Conservation (phyloP, 257 asterid genomes). For the Petunia axillaris region DNA sequence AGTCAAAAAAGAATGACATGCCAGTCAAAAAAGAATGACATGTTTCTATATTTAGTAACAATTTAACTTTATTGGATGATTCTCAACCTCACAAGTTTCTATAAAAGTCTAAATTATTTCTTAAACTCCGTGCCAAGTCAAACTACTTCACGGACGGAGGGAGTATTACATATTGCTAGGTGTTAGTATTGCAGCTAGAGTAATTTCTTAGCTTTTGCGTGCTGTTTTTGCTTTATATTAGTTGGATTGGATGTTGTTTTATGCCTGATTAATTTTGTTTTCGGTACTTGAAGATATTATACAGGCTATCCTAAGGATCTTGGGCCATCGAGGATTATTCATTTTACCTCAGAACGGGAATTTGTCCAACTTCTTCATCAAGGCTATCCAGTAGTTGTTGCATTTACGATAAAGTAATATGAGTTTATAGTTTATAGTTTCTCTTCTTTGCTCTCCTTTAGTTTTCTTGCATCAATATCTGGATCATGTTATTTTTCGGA, state of each 20-base stretch:
- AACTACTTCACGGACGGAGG: no score
- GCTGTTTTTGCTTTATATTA: background rate
- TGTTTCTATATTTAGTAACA: no score
- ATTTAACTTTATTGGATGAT: no score
- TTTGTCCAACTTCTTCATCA: slow-evolving; percentile 94
- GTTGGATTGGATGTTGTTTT: background rate
- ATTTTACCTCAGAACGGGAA: slow-evolving; percentile 91
- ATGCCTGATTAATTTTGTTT: slow-evolving; percentile 17
- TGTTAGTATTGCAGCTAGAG: background rate
- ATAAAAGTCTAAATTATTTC: no score
- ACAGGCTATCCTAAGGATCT: slow-evolving; percentile 93
- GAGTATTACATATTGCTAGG: background rate
- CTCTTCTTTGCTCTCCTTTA: slow-evolving; percentile 18
- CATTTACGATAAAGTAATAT: slow-evolving; percentile 86
- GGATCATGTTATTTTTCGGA: background rate
- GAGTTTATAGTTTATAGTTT: slow-evolving; percentile 24
- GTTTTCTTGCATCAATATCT: slow-evolving; percentile 6
- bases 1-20: no score
- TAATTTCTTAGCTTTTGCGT: background rate
- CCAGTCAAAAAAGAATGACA: no score
- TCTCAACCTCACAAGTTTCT: no score
- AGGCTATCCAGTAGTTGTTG: slow-evolving; percentile 90
- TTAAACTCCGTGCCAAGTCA: no score
- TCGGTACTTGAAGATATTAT: slow-evolving; percentile 61
- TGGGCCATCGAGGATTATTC: slow-evolving; percentile 80